phyloP scores from a whole-genome alignment of 2,329 filamentous ascomycete genomes.

The Penicillium sp. region DNA sequence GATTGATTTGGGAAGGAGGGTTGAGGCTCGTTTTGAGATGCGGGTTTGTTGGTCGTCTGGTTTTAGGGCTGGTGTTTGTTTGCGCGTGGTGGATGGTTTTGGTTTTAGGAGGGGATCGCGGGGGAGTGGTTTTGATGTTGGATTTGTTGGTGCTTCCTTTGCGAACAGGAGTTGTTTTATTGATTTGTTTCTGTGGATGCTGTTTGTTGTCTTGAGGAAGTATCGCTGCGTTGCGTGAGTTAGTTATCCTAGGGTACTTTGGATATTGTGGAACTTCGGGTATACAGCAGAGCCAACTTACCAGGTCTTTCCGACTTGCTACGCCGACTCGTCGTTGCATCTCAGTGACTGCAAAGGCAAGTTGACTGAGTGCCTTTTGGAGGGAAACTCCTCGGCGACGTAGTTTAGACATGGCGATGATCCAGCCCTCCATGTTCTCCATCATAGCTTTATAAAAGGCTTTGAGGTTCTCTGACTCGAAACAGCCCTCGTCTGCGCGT shows the following conservation, averaged over 20 bases:
- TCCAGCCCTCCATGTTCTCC: constrained; percentile 90
- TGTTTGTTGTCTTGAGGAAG: constrained; percentile 18
- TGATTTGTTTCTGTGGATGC: constrained; percentile 23
- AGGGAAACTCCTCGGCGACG: constrained; percentile 73
- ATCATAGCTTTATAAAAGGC: constrained; percentile 89
- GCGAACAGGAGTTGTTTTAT: constrained; percentile 31
- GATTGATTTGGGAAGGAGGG: constrained; percentile 18
- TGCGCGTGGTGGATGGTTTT: background rate
- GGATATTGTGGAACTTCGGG: constrained; percentile 6
- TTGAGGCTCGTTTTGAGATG: constrained; percentile 16
- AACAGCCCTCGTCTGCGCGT: constrained; percentile 65
- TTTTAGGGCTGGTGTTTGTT: constrained; percentile 9
- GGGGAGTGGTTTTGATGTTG: constrained; percentile 34
- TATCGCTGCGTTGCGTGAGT: constrained; percentile 21
- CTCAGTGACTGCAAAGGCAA: constrained; percentile 78
- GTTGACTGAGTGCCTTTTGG: constrained; percentile 69
- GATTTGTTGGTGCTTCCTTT: constrained; percentile 12
- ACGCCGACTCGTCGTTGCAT: constrained; percentile 85
- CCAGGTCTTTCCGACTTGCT: constrained; percentile 72
- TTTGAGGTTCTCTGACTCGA: constrained; percentile 62
- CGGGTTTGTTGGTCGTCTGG: constrained; percentile 10
- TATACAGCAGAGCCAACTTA: constrained; percentile 61
- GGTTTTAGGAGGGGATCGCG: constrained; percentile 27
- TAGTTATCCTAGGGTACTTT: too few species aligned
- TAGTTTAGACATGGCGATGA: constrained; percentile 75